Base-by-base conservation (phyloP, 306 rosid genomes). In the Cicer pinnatifidum region DNA sequence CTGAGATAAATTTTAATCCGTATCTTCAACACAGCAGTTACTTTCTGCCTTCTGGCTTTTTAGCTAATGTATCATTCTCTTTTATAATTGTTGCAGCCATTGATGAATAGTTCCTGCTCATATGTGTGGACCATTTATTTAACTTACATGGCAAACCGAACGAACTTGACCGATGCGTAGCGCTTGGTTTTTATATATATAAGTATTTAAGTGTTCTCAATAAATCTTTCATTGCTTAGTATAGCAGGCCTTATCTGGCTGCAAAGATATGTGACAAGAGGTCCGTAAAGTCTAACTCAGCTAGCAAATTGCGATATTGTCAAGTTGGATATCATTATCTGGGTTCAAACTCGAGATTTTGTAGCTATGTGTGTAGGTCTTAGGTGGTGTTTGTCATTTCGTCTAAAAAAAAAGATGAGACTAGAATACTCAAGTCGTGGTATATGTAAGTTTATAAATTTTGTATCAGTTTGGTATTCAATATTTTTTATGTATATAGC, bases 71-170 rank as follows among this genome's bases (percentile, higher is more conserved):
- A 3, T 47, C 7, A 40, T 48, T 28, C 60, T 17, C 9, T 52
- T 57, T 64, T 62, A 40, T 50, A 47, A 74, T 68, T 64, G 63
- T 17, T 82, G 86, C 92, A 91, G 97, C 95, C 97, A 39, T 75
- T 91, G 88, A 38, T 84, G 80, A 91, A 85, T 80, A 87, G 92
- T 81, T 83, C 88, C 6, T 91, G 81, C 7, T 52, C 95, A 5
- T 91, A 89, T 48, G 9, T 87, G 56, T 91, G 97, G 97, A 86
- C 89, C 52, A 79, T 91, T 65, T 91, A 87, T 77, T 81, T 91
- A 86, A 84, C 97, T 16, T 91, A 87, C 81, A 87, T 84, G 95
- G 97, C 97, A n/a, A 89, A 85, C 84, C 84, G 85, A 40, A 53
- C 67, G 54, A 79, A 19, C 4, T 83, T 54, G 45, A 57, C 15